A percentile compares a stretch with the other conserved stretches of the same genome.
These are phyloP conservation scores for Termitomyces sp. DNA, from an alignment of 768 basidiomycete species.

Conservation along the genomic window DNA sequence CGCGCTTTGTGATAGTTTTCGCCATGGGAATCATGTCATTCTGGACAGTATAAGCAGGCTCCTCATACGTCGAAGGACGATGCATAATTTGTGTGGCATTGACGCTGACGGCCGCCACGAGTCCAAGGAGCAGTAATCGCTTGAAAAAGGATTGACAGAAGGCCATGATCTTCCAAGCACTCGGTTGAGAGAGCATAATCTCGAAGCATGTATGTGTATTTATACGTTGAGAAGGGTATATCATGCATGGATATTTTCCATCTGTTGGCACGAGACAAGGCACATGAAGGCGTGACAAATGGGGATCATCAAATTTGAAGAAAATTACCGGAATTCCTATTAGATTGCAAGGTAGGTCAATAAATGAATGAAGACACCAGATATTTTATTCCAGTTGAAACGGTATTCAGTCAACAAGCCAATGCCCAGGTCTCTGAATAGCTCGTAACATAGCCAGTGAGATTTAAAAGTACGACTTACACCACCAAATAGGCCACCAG, in stretches of 20 bases:
- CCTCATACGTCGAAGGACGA: conserved; percentile 42
- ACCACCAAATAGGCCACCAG: not conserved
- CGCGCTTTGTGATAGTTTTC: conserved; percentile 34
- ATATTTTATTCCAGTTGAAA: conserved; percentile 1
- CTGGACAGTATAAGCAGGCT: conserved; percentile 26
- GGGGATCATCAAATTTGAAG: conserved; percentile 6
- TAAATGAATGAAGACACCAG: conserved; percentile 10
- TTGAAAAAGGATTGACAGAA: conserved; percentile 13
- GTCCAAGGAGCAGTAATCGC: conserved; percentile 19
- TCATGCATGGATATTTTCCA: conserved; percentile 3
- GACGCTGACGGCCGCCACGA: conserved; percentile 18
- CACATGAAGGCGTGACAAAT: conserved; percentile 9
- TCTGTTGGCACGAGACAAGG: conserved; percentile 7
- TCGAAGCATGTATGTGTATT: conserved; percentile 4
- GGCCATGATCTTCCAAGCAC: conserved; percentile 7
- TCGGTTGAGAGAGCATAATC: not conserved
- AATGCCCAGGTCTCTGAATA: not conserved
- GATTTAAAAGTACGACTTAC: not conserved
- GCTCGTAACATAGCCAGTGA: not conserved
- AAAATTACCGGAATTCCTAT: not conserved
- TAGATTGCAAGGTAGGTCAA: too few relatives aligned
- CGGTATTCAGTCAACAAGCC: not conserved
- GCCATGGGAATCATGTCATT: conserved; percentile 29
- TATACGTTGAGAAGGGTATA: conserved; percentile 11
- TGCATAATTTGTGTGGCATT: conserved; percentile 49